A percentile compares a stretch with the other conserved stretches of the same genome.
phyloP scores from a whole-genome alignment of 23 red algal species.

The Gracilaria domingensis region DNA sequence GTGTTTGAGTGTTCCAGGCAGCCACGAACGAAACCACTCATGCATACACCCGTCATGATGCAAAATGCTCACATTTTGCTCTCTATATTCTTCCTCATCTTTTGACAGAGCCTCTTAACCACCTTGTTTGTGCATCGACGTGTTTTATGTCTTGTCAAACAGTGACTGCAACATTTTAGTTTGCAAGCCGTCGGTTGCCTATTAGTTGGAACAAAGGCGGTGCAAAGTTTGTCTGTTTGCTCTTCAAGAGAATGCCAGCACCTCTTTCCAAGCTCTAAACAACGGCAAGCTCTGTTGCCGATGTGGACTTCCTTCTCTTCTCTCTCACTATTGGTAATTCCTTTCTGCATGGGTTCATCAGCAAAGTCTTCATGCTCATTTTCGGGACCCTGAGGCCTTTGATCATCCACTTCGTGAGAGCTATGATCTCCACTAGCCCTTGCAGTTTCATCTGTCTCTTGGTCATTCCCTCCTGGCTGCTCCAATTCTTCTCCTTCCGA shows the following conservation, averaged over 20 bases:
- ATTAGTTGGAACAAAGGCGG: neutral
- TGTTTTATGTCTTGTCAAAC: conserved; percentile 14
- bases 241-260: conserved; percentile 44
- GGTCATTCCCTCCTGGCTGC: neutral
- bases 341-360: neutral
- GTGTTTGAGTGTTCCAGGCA: too few relatives aligned
- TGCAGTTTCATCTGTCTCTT: neutral
- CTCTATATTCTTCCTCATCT: conserved; percentile 9
- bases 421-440: neutral
- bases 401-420: neutral
- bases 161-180: conserved; percentile 42
- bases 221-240: conserved; percentile 30
- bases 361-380: neutral
- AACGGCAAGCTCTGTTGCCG: conserved; percentile 40
- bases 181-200: conserved; percentile 42
- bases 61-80: neutral
- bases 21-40: too few relatives aligned
- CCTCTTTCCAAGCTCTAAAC: conserved; percentile 47
- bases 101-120: conserved; percentile 9
- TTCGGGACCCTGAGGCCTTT: neutral
- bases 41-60: too few relatives aligned
- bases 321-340: neutral
- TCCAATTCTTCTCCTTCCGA: neutral
- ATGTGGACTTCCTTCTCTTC: neutral
- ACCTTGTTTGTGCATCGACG: conserved; percentile 30